Base-by-base conservation (phyloP, 495 filamentous ascomycete species). In the Penicillium ochrochloron region DNA sequence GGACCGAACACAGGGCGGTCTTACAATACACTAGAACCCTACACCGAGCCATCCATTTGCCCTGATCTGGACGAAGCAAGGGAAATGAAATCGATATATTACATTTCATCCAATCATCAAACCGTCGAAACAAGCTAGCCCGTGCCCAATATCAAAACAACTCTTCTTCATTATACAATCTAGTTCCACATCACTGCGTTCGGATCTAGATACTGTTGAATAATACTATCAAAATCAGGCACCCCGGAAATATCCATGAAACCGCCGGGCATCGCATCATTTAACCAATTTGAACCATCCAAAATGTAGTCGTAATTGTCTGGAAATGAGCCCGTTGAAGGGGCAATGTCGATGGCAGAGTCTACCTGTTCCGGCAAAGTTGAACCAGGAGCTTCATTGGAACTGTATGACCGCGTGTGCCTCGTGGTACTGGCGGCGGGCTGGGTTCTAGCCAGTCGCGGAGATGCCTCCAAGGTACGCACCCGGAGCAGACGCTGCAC, bases 191-290 rank as follows among this genome's bases (percentile, higher is more conserved):
- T 37, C 33, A 25, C 33, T n/a, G 39, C 21, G 57, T 50, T 76
- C 70, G 58, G 77, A 77, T 7, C 77, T 52, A 58, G 12, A 21
- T 58, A 58, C 42, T 76, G 74, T 64, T 71, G 72, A 66, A 80
- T 74, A 14, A 78, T 64, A 23, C 71, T 72, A 55, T 77, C 77
- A 61, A 78, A 74, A 57, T 80, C 76, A 19, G 73, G 72, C 27
- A 68, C 65, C 0, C 73, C 76, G 31, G 61, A 57, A 54, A 72
- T 65, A 59, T 76, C 72, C 54, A 73, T 67, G 4, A 75, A 71
- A n/a, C 71, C 72, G 1, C 67, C 67, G 3, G 70, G 65, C 42
- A 71, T 59, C 2, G 72, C 59, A 57, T 78, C 75, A 56, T 74
- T 65, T 46, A 75, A 68, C 51, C 76, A 69, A 31, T 65, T 72